Evolutionary conservation across 2,329 filamentous ascomycete species (phyloP).

Genomic region (Furcasterigmium furcatum): DNA sequence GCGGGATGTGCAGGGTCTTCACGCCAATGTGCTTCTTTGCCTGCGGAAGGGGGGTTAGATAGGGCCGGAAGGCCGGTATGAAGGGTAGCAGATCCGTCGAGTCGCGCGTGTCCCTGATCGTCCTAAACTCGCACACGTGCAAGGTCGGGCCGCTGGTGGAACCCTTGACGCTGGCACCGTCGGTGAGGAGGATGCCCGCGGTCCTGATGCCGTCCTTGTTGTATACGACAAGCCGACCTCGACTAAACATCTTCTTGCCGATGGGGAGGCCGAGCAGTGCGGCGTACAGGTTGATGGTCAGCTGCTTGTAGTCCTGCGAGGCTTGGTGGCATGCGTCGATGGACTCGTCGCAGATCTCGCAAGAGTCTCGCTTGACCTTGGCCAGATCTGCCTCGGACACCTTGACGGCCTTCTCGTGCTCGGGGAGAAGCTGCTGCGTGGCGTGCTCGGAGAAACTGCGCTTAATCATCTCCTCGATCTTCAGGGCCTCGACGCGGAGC

Average conservation of each 20-base stretch:
- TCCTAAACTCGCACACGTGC: slow-evolving; percentile 75
- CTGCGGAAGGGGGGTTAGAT: slow-evolving; percentile 66
- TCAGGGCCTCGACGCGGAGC: slow-evolving; percentile 89
- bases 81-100: slow-evolving; percentile 87
- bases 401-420: slow-evolving; percentile 93
- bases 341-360: slow-evolving; percentile 75
- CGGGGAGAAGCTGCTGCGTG: slow-evolving; percentile 87
- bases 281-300: slow-evolving; percentile 79
- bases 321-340: slow-evolving; percentile 80
- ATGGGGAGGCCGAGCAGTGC: slow-evolving; percentile 76
- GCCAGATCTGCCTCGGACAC: slow-evolving; percentile 87
- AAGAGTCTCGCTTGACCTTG: slow-evolving; percentile 84
- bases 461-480: slow-evolving; percentile 99
- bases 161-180: slow-evolving; percentile 64
- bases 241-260: slow-evolving; percentile 74
- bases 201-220: slow-evolving; percentile 81
- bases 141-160: slow-evolving; percentile 60
- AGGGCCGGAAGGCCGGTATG: slow-evolving; percentile 63
- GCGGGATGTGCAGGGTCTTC: slow-evolving; percentile 65
- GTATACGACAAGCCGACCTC: slow-evolving; percentile 78
- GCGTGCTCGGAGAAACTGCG: slow-evolving; percentile 98
- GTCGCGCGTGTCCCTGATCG: slow-evolving; percentile 65
- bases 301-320: slow-evolving; percentile 72
- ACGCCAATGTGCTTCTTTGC: slow-evolving; percentile 64
- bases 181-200: slow-evolving; percentile 74